Evolutionary conservation across 805 yeast species (phyloP), one percentile per base, ranked within the genome.

Genomic region (Candida tibetensis): DNA sequence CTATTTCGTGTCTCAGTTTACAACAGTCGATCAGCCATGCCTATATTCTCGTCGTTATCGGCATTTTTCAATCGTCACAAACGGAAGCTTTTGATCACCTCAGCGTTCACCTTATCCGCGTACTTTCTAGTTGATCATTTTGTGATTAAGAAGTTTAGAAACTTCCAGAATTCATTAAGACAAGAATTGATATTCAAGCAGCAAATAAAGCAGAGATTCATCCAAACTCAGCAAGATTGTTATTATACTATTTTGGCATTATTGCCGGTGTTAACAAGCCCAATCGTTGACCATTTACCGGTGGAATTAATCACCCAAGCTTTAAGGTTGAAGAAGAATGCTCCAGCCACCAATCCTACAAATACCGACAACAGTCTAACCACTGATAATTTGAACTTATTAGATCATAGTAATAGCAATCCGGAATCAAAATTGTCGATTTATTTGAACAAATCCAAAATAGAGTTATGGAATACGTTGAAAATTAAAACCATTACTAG

Each of bases 141-240:
- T 46, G 58, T 69, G 18, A 52, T 69, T 42, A 58, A 58, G 46
- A 60, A 61, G 40, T 55, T 69, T 39, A 57, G 66, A 36, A 55
- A 63, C 48, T 66, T 67, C 49, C 72, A 68, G 44, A 60, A 63
- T 38, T 51, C 67, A 3, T 53, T 69, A 45, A 57, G 49, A 36
- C 71, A 69, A 45, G 74, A 69, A 41, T 55, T 66, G 36, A 58
- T 62, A 34, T 65, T 67, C 38, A 66, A 68, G 50, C 70, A 67
- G 44, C 74, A 69, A 42, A 83, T 90, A 42, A 82, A 82, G 49
- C 73, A 93, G 49, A 68, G 97, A 41, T 91, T 89, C 52, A 80
- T 84, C 35, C 96, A 89, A 66, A 91, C 96, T 8, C 97, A 90
- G 54, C 81, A 82, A 49, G 98, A 91, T 60, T 86, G 96, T 32